Conservation (phyloP, 441 rosid genomes). For the Erodium moschatum region DNA sequence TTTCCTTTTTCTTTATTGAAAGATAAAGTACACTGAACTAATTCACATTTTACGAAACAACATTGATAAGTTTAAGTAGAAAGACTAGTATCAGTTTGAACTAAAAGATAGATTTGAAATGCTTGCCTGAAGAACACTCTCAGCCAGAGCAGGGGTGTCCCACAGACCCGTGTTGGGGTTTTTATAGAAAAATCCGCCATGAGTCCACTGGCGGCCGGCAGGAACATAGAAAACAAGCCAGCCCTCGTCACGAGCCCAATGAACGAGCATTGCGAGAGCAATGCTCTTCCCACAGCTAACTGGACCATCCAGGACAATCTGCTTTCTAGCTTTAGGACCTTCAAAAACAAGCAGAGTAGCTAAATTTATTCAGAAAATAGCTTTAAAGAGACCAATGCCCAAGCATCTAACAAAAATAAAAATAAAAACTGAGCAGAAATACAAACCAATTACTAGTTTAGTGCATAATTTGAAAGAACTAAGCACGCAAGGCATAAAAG, state of each 20-base stretch:
- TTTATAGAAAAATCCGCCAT: constrained; percentile 77
- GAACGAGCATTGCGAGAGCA: constrained; percentile 84
- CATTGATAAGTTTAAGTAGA: constrained; percentile 10
- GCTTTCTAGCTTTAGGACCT: constrained; percentile 64
- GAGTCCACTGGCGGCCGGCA: constrained; percentile 81
- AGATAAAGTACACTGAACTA: not conserved
- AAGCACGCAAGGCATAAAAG: constrained; percentile 10
- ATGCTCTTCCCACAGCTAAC: constrained; percentile 86
- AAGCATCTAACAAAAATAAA: not conserved
- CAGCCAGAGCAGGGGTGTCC: constrained; percentile 90
- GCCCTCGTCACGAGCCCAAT: constrained; percentile 96
- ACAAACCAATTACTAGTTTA: not conserved
- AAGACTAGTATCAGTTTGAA: constrained; percentile 10
- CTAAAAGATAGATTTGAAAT: constrained; percentile 4
- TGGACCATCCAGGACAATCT: constrained; percentile 88
- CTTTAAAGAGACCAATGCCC: not conserved
- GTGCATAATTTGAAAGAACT: not conserved
- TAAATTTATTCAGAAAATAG: not conserved
- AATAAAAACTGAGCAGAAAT: not conserved
- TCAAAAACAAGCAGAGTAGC: not conserved
- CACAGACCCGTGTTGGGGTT: constrained; percentile 72
- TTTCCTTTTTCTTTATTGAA: not conserved
- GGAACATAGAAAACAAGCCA: constrained; percentile 93
- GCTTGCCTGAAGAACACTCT: constrained; percentile 71
- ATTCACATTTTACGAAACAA: not conserved